Evolutionary conservation across 306 rosid species (phyloP).

Genomic region (Prunus salicina): DNA sequence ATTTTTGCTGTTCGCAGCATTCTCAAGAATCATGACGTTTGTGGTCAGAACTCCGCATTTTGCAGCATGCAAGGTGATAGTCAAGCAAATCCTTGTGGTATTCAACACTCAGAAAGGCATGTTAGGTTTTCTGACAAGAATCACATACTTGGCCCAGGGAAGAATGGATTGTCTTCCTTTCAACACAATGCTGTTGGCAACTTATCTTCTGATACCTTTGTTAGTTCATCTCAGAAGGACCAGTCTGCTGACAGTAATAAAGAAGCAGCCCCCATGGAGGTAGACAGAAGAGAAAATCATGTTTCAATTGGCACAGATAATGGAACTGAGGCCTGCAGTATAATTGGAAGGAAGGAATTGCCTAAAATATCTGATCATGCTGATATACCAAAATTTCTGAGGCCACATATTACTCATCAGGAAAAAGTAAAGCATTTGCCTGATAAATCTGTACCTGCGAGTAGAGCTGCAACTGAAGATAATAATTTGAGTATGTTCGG

Average conservation of each 20-base stretch:
- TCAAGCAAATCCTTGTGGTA: constrained; percentile 34
- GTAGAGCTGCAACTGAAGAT: constrained; percentile 33
- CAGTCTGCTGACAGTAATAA: constrained; percentile 45
- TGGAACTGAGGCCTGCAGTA: constrained; percentile 35
- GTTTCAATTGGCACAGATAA: constrained; percentile 28
- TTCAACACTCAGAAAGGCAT: constrained; percentile 38
- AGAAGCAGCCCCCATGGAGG: constrained; percentile 46
- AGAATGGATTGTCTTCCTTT: constrained; percentile 27
- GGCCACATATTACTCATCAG: constrained; percentile 38
- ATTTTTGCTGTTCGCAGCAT: constrained; percentile 48
- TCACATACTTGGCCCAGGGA: constrained; percentile 45
- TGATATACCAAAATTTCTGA: constrained; percentile 33
- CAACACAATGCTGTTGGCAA: constrained; percentile 36
- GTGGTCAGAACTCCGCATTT: constrained; percentile 42
- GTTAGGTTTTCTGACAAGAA: constrained; percentile 57
- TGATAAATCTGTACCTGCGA: constrained; percentile 37
- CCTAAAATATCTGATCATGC: constrained; percentile 37
- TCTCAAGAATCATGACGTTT: constrained; percentile 46
- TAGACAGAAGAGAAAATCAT: constrained; percentile 22
- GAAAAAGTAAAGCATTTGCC: constrained; percentile 35
- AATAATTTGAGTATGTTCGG: constrained; percentile 33
- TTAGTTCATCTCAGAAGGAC: constrained; percentile 46
- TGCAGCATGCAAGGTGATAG: constrained; percentile 27
- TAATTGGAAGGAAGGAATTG: constrained; percentile 47
- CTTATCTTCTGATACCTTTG: constrained; percentile 39